Conservation (phyloP, 495 filamentous ascomycete genomes). For the Aspergillus egyptiacus region DNA sequence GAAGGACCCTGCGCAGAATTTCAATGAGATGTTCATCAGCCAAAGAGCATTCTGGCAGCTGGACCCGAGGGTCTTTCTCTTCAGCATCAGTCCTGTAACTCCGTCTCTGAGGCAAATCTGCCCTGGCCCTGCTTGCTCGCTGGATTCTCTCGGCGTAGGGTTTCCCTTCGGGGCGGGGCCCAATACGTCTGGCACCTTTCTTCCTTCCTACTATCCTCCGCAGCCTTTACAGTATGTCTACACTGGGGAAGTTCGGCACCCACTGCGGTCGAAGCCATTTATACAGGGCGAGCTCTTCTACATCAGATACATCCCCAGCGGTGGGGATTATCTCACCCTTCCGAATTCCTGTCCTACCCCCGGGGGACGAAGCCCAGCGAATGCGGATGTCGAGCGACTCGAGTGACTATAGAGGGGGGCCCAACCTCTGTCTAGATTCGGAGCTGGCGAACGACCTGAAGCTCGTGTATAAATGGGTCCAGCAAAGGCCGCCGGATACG, state of each 20-base stretch:
- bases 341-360: background rate
- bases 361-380: background rate
- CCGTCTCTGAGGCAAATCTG: background rate
- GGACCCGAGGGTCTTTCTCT: constrained; percentile 2
- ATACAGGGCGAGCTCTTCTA: background rate
- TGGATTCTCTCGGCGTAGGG: background rate
- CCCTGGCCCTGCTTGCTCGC: background rate
- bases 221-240: background rate
- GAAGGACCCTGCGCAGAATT: background rate
- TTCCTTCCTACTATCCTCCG: constrained; percentile 1
- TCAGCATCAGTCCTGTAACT: background rate
- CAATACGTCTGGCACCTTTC: background rate
- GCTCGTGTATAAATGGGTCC: background rate
- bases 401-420: background rate
- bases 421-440: background rate
- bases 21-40: background rate
- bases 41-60: background rate
- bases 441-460: background rate
- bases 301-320: background rate
- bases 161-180: constrained; percentile 4
- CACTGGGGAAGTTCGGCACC: background rate
- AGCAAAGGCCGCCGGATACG: background rate
- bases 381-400: background rate
- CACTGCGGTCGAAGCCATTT: background rate
- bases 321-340: background rate